These are phyloP conservation scores for Macrophomina tecta DNA, from an alignment of 2,329 filamentous ascomycete species.

Conservation along the genomic window DNA sequence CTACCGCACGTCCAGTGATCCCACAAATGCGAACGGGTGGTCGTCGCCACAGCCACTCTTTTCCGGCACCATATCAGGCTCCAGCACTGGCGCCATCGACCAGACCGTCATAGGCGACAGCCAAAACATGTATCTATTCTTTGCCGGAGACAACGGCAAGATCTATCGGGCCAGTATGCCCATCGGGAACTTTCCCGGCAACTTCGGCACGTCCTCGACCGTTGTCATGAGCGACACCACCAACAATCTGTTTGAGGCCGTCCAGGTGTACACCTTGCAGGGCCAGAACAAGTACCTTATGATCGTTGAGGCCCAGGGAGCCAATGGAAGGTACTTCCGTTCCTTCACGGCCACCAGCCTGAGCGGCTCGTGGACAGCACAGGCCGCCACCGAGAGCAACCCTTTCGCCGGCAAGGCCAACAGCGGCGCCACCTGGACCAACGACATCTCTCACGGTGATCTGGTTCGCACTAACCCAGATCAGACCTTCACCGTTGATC, in stretches of 20 bases:
- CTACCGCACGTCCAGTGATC: slow-evolving; percentile 65
- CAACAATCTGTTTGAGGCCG: slow-evolving; percentile 69
- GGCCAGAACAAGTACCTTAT: slow-evolving; percentile 66
- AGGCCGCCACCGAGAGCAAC: slow-evolving; percentile 61
- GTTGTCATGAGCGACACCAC: slow-evolving; percentile 59
- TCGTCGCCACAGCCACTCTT: slow-evolving; percentile 61
- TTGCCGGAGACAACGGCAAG: slow-evolving; percentile 69
- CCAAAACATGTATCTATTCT: slow-evolving; percentile 70
- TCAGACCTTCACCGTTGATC: slow-evolving; percentile 67
- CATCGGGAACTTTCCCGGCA: slow-evolving; percentile 65
- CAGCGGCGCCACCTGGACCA: slow-evolving; percentile 68
- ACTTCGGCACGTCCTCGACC: slow-evolving; percentile 60
- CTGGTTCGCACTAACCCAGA: slow-evolving; percentile 62
- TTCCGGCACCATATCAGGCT: slow-evolving; percentile 58
- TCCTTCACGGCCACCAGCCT: slow-evolving; percentile 68
- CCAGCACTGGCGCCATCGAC: slow-evolving; percentile 64
- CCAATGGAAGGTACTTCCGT: slow-evolving; percentile 67
- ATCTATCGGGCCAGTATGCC: slow-evolving; percentile 71
- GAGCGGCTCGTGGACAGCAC: slow-evolving; percentile 62
- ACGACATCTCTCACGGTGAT: slow-evolving; percentile 72
- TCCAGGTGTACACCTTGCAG: slow-evolving; percentile 67
- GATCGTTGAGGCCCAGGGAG: slow-evolving; percentile 69
- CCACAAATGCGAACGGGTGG: slow-evolving; percentile 65
- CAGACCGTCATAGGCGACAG: slow-evolving; percentile 68
- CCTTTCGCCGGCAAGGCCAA: slow-evolving; percentile 73